These are phyloP conservation scores for Globisporangium takayamanum DNA, from an alignment of 352 stramenopile species.

Conservation along the genomic window DNA sequence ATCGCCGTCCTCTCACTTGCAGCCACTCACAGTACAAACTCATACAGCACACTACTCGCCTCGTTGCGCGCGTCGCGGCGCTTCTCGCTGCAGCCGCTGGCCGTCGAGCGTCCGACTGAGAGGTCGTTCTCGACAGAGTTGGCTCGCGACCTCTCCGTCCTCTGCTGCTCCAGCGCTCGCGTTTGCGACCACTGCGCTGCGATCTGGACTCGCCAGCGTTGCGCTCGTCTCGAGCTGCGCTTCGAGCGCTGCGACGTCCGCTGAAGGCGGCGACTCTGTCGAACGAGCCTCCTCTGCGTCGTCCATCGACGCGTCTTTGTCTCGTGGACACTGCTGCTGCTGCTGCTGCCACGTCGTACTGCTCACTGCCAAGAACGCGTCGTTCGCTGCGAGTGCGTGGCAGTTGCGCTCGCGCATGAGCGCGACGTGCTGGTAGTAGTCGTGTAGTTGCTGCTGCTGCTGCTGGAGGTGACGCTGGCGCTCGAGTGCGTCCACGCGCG, in stretches of 20 bases:
- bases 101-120: too few species aligned
- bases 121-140: too few species aligned
- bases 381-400: conserved; percentile 34
- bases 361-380: conserved; percentile 39
- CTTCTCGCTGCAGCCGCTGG: conserved; percentile 4
- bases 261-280: background rate
- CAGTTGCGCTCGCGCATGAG: conserved; percentile 46
- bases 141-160: too few species aligned
- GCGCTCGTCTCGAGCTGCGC: too few species aligned
- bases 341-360: conserved; percentile 42
- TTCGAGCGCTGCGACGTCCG: background rate
- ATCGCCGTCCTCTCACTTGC: background rate
- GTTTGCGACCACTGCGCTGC: too few species aligned
- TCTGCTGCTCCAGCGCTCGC: too few species aligned
- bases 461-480: conserved; percentile 35
- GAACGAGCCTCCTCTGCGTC: background rate
- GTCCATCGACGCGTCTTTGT: conserved; percentile 15
- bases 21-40: conserved; percentile 50
- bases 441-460: conserved; percentile 41
- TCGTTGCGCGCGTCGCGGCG: background rate
- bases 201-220: too few species aligned
- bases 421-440: conserved; percentile 48
- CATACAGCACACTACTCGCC: conserved; percentile 43
- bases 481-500: conserved; percentile 44
- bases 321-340: conserved; percentile 20